Evolutionary conservation across 768 basidiomycete genomes (phyloP), one percentile per base, ranked within the genome.

Genomic region (Macrolepiota dolichaula): DNA sequence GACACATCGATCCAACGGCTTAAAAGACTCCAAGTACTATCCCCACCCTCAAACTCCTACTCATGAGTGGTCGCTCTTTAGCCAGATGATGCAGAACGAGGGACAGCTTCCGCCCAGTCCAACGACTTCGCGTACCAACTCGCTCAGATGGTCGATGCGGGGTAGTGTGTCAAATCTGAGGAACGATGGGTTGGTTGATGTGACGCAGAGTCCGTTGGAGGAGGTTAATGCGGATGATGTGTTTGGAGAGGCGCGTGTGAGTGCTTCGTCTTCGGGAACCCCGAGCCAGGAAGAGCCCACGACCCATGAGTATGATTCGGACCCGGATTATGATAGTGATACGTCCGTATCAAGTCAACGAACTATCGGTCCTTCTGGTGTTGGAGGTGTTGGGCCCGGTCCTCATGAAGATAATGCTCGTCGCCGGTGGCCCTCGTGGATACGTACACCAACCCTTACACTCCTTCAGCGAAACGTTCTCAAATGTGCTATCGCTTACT

Each of bases 401-500:
- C 10, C 40, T 38, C 42, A 9, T 50, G 55, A 36, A 36, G 44
- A 35, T 37, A 25, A n/a, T 54, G 10, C 4, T 58, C 58, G 15
- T 24, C 56, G 24, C 12, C 25, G 52, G 25, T 67, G 59, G 63
- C 38, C 51, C 32, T 51, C 50, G 19, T 58, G 29, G 32, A 12
- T 15, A 22, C 54, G 55, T 25, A 49, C 76, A 40, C 80, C 81
- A 4, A 63, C 73, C 12, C 64, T 88, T 37, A 74, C 87, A 2
- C 64, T 81, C 17, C 62, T 88, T 29, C 79, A 86, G 59, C 82
- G 84, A 42, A 93, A 92, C 68, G 84, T 97, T 47, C 74, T 96
- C 64, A 98, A 98, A 76, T 99, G 97, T 75, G 82, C 88, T 1
- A 77, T 98, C 17, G 91, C 96, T 0, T 99, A 99, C 73, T 85